A percentile compares a stretch with the other conserved stretches of the same genome.
phyloP scores from a whole-genome alignment of 1,139 yeast genomes.

The Saccharomyces pastorianus region DNA sequence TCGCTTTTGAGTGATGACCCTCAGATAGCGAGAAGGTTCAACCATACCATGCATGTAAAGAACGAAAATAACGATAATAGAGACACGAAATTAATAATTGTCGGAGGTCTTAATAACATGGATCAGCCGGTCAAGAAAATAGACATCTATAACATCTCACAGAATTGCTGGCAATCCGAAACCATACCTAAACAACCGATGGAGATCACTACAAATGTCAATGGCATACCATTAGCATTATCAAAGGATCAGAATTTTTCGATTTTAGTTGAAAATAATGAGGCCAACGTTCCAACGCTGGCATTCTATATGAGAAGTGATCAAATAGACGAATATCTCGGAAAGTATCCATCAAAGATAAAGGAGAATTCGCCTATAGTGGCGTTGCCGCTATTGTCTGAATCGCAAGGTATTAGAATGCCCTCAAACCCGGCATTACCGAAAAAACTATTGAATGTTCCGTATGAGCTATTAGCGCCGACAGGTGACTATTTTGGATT shows the following conservation, averaged over 20 bases:
- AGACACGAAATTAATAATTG: constrained; percentile 50
- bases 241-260: constrained; percentile 21
- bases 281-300: constrained; percentile 26
- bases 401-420: constrained; percentile 22
- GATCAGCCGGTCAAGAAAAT: constrained; percentile 39
- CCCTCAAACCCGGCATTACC: constrained; percentile 11
- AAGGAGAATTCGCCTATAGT: constrained; percentile 17
- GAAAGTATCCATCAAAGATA: neutral
- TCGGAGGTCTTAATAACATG: constrained; percentile 50
- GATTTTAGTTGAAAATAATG: constrained; percentile 27
- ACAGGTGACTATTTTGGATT: constrained; percentile 59
- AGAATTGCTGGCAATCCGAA: constrained; percentile 39
- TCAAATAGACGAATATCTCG: constrained; percentile 3
- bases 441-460: constrained; percentile 14
- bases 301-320: constrained; percentile 20
- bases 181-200: constrained; percentile 10
- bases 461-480: constrained; percentile 42
- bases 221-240: constrained; percentile 16
- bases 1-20: constrained; percentile 41
- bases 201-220: constrained; percentile 19
- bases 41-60: constrained; percentile 44
- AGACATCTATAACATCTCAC: constrained; percentile 47
- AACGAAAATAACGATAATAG: constrained; percentile 37
- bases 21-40: constrained; percentile 37
- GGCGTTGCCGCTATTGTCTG: constrained; percentile 21